Percentiles rank a stretch among this genome's conserved stretches.
Evolutionary conservation across 176 grass and related monocot species (phyloP).

Genomic region (Oryza glaberrima): DNA sequence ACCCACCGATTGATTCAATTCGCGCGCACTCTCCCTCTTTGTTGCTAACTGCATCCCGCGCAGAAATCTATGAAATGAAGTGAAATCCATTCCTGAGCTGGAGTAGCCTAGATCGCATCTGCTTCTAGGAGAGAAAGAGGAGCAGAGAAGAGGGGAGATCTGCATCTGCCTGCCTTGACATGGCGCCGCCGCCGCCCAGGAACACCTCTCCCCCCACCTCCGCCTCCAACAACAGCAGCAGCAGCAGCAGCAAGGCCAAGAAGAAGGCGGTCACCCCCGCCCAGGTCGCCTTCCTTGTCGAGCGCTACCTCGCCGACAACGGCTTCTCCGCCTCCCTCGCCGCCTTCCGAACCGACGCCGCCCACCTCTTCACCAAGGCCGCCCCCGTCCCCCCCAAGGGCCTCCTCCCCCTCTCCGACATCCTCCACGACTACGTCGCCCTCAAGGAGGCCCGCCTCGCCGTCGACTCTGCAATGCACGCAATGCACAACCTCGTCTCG

Average conservation of each 20-base stretch:
- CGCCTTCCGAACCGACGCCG: constrained; percentile 74
- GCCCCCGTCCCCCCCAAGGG: constrained; percentile 49
- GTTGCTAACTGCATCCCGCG: too few relatives aligned
- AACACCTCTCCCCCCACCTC: constrained; percentile 21
- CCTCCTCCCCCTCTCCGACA: constrained; percentile 65
- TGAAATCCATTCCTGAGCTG: too few relatives aligned
- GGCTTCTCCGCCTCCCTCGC: constrained; percentile 57
- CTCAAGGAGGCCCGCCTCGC: constrained; percentile 70
- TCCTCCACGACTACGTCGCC: constrained; percentile 81
- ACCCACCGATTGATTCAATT: too few relatives aligned
- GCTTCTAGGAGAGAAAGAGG: too few relatives aligned
- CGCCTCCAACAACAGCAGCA: constrained; percentile 13
- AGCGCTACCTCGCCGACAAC: constrained; percentile 81
- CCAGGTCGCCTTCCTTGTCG: constrained; percentile 92
- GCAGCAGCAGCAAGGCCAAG: constrained; percentile 3
- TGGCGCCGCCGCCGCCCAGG: constrained; percentile 38
- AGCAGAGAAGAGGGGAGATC: too few relatives aligned
- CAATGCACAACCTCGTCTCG: constrained; percentile 64
- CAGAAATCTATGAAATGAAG: too few relatives aligned
- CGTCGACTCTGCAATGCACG: constrained; percentile 63
- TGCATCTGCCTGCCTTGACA: too few relatives aligned
- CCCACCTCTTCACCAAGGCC: constrained; percentile 54
- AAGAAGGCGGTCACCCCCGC: constrained; percentile 65
- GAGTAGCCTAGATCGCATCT: too few relatives aligned
- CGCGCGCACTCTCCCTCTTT: too few relatives aligned